These are phyloP conservation scores for Cytidiella melzeri DNA, from an alignment of 768 basidiomycete species.

Conservation along the genomic window DNA sequence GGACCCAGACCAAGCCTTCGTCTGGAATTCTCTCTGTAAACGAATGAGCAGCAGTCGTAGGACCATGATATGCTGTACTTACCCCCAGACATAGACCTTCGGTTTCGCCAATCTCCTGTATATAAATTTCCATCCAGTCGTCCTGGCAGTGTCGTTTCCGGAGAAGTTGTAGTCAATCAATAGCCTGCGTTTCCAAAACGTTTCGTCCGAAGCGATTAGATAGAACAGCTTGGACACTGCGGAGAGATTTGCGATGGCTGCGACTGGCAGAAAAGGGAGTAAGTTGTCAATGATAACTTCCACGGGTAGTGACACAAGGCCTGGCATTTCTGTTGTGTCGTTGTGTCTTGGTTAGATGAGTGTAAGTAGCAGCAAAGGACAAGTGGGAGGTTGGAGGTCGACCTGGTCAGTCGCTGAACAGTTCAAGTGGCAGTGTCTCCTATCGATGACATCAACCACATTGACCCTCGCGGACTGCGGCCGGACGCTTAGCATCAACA, in stretches of 20 bases:
- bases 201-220: constrained; percentile 58
- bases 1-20: constrained; percentile 55
- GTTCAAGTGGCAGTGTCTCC: too few relatives aligned
- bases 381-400: too few relatives aligned
- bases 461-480: too few relatives aligned
- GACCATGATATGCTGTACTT: constrained; percentile 13
- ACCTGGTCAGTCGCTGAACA: too few relatives aligned
- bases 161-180: constrained; percentile 74
- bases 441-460: too few relatives aligned
- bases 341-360: too few relatives aligned
- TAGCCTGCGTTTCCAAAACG: constrained; percentile 72
- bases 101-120: constrained; percentile 64
- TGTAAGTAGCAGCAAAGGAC: too few relatives aligned
- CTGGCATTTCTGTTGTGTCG: too few relatives aligned
- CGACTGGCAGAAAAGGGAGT: constrained; percentile 46
- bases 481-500: too few relatives aligned
- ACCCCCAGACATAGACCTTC: constrained; percentile 58
- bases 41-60: background rate
- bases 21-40: constrained; percentile 48
- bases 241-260: constrained; percentile 52
- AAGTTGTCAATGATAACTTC: constrained; percentile 78
- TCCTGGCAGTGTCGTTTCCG: constrained; percentile 62
- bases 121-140: constrained; percentile 73
- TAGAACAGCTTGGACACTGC: constrained; percentile 63
- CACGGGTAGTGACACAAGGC: constrained; percentile 52